Conservation (phyloP, 2,329 filamentous ascomycete genomes). For the Fusarium torreyae region DNA sequence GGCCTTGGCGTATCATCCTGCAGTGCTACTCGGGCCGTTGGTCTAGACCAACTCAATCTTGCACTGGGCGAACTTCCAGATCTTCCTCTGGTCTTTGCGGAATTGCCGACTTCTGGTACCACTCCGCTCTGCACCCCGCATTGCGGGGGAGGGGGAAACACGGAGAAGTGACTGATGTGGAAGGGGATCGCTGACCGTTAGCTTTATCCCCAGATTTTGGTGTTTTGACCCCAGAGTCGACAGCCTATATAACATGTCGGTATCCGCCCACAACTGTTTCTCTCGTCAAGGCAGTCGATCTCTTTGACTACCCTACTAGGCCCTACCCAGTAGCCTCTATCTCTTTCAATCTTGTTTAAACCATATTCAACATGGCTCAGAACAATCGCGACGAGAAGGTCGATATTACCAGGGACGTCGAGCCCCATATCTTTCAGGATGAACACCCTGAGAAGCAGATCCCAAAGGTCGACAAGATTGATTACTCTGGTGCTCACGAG, state of each 20-base stretch:
- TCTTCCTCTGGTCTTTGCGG: slow-evolving; percentile 4
- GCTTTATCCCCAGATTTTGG: slow-evolving; percentile 12
- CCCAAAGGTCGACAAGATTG: slow-evolving; percentile 39
- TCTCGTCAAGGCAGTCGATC: slow-evolving; percentile 36
- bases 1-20: slow-evolving; percentile 9
- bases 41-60: slow-evolving; percentile 42
- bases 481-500: slow-evolving; percentile 49
- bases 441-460: slow-evolving; percentile 39
- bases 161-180: slow-evolving; percentile 8
- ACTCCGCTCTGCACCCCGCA: slow-evolving; percentile 36
- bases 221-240: background rate
- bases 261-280: background rate
- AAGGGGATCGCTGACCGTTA: slow-evolving; percentile 5
- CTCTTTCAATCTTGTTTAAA: background rate
- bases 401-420: slow-evolving; percentile 22
- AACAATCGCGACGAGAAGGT: slow-evolving; percentile 24
- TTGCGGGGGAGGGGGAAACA: slow-evolving; percentile 25
- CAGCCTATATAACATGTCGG: slow-evolving; percentile 30
- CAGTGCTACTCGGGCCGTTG: background rate
- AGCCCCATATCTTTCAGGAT: slow-evolving; percentile 43
- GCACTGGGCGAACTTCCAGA: slow-evolving; percentile 18
- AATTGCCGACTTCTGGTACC: slow-evolving; percentile 2
- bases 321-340: background rate
- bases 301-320: slow-evolving; percentile 27
- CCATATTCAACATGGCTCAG: slow-evolving; percentile 24